Base-by-base conservation (phyloP, 2,329 filamentous ascomycete species). In the Chaetomiaceae sp. region DNA sequence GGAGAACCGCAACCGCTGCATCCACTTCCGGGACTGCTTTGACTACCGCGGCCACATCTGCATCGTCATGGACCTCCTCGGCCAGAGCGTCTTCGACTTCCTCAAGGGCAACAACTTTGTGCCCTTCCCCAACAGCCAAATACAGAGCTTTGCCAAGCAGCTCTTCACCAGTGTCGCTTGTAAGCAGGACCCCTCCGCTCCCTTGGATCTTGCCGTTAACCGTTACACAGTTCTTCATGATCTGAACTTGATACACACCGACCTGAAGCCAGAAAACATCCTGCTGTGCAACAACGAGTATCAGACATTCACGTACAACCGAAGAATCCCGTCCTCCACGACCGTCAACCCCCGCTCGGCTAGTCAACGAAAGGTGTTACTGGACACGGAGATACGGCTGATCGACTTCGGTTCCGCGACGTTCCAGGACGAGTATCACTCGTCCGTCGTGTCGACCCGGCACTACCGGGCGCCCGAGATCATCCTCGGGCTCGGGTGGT, bases 31-130 rank as follows among this genome's bases (percentile, higher is more conserved):
- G 33, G 93, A 98, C 60, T 96, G 89, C 66, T 98, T 98, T 68
- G 93, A 98, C 67, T 98, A 88, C 70, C 81, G 90, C 38, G 93
- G 94, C 47, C 93, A 98, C 63, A 97, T 98, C 57, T 98, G 93
- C 74, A 84, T 84, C 49, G 80, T 84, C 45, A 84, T 82, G 79
- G 79, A 84, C 54, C 68, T 84, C 3, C 78, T 97, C 26, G 91
- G 91, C 38, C 91, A 96, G 62, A 97, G 91, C 59, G 91, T 98
- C 42, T 98, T 98, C 64, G 93, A 98, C 68, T 98, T 98, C 58
- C 75, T 98, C 38, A 98, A 98, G 71, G 83, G 84, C 60, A 97
- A 97, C 62, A 79, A 81, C 54, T 98, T 98, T 62, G 89, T 95
- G 15, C 93, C 93, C 1, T 98, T 98, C 61, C 93, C 93, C 11